Evolutionary conservation across 2,329 filamentous ascomycete genomes (phyloP), one percentile per base, ranked within the genome.

Genomic region (Ampelomyces quisqualis): DNA sequence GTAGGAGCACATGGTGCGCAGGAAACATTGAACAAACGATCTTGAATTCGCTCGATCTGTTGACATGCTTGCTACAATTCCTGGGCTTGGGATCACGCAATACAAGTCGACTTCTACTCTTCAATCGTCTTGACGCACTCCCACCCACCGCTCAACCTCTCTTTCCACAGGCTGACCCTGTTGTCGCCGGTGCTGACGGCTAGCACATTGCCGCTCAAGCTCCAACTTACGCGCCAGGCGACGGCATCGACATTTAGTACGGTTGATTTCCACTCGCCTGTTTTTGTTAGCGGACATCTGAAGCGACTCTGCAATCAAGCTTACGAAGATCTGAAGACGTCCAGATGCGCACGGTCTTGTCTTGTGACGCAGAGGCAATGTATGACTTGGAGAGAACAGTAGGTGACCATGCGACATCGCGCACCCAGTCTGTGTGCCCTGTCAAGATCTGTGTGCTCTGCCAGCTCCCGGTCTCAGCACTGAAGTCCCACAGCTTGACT

Each of bases 281-380:
- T 5, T 14, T 4, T 21, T 74, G 63, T 77, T 80, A 44, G 78
- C 75, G 18, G 73, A 9, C 9, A 7, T 5, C 3, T n/a, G 2
- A 18, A n/a, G 6, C 15, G 13, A 8, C 7, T 58, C 22, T 7
- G 8, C n/a, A 21, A 10, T 4, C 13, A 23, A 45, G 61, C 64
- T 30, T 55, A 65, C 58, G 56, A 13, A 73, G 57, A 39, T 69
- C 65, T 24, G 67, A 64, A 26, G 71, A 69, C 7, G 91, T 97
- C 93, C 93, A 98, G 72, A 98, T 96, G 55, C 90, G 84, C 49
- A 97, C 91, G 7, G 90, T 96, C 79, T 95, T 94, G 70, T 98
- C 93, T 74, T 97, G 90, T 38, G 86, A 90, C 8, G 91, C 93
- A 34, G 86, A 91, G 20, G 93, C 93, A 65, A 98, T 96, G 74